Conservation (phyloP, 805 yeast genomes). For the Pichia insulana region DNA sequence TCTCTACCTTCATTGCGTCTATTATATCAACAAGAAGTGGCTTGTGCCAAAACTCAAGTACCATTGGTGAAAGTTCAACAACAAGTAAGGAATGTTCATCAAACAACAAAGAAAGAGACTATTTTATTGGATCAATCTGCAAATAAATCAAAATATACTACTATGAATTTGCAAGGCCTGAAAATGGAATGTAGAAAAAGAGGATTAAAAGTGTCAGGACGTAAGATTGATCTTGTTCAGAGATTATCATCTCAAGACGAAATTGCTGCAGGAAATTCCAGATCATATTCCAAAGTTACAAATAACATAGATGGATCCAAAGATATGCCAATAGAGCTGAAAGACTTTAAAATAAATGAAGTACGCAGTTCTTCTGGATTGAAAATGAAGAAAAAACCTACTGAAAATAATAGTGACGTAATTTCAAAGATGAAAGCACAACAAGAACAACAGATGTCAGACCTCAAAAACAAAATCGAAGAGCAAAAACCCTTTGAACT, state of each 20-base stretch:
- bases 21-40: slow-evolving; percentile 19
- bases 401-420: too few species aligned
- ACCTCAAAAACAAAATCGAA: background rate
- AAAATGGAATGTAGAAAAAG: slow-evolving; percentile 51
- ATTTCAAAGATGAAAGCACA: background rate
- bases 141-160: slow-evolving; percentile 21
- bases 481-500: background rate
- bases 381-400: too few species aligned
- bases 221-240: slow-evolving; percentile 46
- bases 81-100: slow-evolving; percentile 25
- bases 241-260: slow-evolving; percentile 18
- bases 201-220: slow-evolving; percentile 55
- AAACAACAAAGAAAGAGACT: slow-evolving; percentile 27
- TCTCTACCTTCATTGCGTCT: slow-evolving; percentile 27
- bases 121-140: slow-evolving; percentile 20
- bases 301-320: background rate
- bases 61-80: too few species aligned
- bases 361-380: too few species aligned
- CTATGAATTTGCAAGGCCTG: slow-evolving; percentile 46
- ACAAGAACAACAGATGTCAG: slow-evolving; percentile 2
- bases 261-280: slow-evolving; percentile 6
- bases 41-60: slow-evolving; percentile 4
- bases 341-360: background rate
- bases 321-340: background rate
- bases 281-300: slow-evolving; percentile 4